These are phyloP conservation scores for Amanita molliuscula DNA, from an alignment of 768 basidiomycete species.

Conservation along the genomic window DNA sequence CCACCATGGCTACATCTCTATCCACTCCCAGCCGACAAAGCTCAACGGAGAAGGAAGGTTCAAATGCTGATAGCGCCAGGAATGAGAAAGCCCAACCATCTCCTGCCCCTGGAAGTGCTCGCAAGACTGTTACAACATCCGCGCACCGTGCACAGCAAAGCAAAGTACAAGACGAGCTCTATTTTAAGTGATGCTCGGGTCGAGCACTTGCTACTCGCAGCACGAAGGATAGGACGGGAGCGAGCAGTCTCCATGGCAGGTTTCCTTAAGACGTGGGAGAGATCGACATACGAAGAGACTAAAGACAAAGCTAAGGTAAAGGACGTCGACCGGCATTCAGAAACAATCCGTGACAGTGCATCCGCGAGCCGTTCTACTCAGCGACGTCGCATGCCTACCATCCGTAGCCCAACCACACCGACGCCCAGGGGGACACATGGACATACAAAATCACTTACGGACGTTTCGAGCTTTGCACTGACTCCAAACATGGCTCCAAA, in stretches of 20 bases:
- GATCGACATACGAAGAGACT: constrained; percentile 10
- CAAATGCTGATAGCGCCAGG: not conserved
- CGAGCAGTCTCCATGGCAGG: constrained; percentile 50
- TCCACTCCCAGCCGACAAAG: not conserved
- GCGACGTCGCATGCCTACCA: not conserved
- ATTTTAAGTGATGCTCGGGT: constrained; percentile 53
- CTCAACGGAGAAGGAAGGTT: not conserved
- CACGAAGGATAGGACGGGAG: constrained; percentile 56
- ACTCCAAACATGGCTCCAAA: not conserved
- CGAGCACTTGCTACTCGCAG: constrained; percentile 64
- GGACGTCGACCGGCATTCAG: constrained; percentile 3
- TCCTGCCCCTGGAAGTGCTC: not conserved
- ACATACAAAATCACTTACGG: not conserved
- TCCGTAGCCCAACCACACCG: constrained; percentile 1
- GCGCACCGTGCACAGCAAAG: constrained; percentile 5
- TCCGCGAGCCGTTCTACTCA: not conserved
- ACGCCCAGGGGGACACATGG: constrained; percentile 1
- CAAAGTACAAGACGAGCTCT: constrained; percentile 18
- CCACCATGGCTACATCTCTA: not conserved
- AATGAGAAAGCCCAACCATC: not conserved
- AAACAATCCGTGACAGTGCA: constrained; percentile 5
- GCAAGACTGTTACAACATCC: constrained; percentile 15
- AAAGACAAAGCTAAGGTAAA: constrained; percentile 11
- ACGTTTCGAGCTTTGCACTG: not conserved
- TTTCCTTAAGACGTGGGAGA: constrained; percentile 21